phyloP scores from a whole-genome alignment of 2,329 filamentous ascomycete genomes.

The Colletotrichum incanum region DNA sequence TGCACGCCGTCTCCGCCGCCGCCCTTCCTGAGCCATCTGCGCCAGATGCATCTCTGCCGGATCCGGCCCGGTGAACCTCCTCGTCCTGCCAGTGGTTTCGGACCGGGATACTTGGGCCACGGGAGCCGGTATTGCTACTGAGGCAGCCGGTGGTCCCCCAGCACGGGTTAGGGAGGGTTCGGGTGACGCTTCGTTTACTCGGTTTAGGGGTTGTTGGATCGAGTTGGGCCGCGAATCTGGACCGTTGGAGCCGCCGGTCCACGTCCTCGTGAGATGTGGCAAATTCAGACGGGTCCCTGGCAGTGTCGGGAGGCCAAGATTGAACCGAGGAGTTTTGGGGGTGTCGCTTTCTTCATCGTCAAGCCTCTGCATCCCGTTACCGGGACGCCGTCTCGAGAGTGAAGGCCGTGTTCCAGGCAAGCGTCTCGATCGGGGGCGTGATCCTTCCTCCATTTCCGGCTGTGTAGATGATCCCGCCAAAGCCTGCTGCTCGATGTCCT shows the following conservation, averaged over 20 bases:
- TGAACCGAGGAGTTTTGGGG: constrained; percentile 64
- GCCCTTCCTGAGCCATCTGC: constrained; percentile 58
- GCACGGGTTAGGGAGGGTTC: constrained; percentile 37
- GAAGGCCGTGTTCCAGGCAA: constrained; percentile 29
- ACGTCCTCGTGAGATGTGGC: constrained; percentile 58
- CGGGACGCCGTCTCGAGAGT: constrained; percentile 16
- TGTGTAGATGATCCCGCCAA: constrained; percentile 29
- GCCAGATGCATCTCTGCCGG: constrained; percentile 66
- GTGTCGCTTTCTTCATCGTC: constrained; percentile 54
- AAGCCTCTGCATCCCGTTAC: constrained; percentile 25
- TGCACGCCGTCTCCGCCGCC: constrained; percentile 52
- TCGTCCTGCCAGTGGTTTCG: constrained; percentile 20
- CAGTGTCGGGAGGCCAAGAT: constrained; percentile 55
- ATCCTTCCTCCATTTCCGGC: constrained; percentile 40
- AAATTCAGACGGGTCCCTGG: constrained; percentile 60
- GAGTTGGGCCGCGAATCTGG: constrained; percentile 35
- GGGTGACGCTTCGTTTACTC: constrained; percentile 18
- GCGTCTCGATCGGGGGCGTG: constrained; percentile 18
- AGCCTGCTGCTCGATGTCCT: constrained; percentile 36
- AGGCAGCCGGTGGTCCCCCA: neutral
- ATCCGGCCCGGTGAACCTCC: constrained; percentile 58
- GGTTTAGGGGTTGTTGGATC: constrained; percentile 45
- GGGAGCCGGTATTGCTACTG: constrained; percentile 24
- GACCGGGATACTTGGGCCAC: constrained; percentile 26
- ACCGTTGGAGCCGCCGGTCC: constrained; percentile 55